Percentiles rank a stretch among this genome's conserved stretches.
These are phyloP conservation scores for Talaromyces wortmannii DNA, from an alignment of 495 filamentous ascomycete genomes.

Conservation along the genomic window DNA sequence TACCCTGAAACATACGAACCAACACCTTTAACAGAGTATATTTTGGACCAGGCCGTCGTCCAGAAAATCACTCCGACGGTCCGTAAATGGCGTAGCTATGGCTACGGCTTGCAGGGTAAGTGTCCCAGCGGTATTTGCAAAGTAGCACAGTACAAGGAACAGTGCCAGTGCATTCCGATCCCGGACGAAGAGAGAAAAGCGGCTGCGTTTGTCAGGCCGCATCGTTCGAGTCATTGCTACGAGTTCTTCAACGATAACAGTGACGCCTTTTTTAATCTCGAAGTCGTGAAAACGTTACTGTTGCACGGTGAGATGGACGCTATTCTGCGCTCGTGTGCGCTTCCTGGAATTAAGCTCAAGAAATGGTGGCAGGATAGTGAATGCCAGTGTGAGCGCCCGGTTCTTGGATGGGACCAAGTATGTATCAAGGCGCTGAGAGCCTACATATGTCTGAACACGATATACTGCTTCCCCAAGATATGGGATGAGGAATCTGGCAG, in stretches of 20 bases:
- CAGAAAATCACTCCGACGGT: not conserved
- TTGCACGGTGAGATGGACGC: constrained; percentile 16
- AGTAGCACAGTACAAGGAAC: not conserved
- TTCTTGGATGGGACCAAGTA: constrained; percentile 10
- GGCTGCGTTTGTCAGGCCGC: constrained; percentile 7
- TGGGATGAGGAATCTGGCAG: constrained; percentile 9
- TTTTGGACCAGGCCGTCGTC: not conserved
- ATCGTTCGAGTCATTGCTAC: not conserved
- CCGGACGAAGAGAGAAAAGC: constrained; percentile 8
- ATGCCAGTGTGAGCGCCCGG: not conserved
- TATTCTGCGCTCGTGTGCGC: constrained; percentile 9
- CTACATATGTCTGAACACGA: constrained; percentile 12
- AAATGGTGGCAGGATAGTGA: constrained; percentile 3
- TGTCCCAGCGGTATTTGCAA: no score
- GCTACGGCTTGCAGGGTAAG: no score
- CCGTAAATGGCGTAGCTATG: not conserved
- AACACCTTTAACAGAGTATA: not conserved
- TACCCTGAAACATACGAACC: constrained; percentile 7
- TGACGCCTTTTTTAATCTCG: constrained; percentile 12
- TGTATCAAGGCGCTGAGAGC: constrained; percentile 7
- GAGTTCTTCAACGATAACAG: not conserved
- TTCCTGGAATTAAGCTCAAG: constrained; percentile 4
- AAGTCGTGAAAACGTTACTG: constrained; percentile 15
- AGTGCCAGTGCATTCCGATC: constrained; percentile 1
- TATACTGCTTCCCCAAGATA: constrained; percentile 10